These are phyloP conservation scores for Flaveria trinervia DNA, from an alignment of 129 eudicot genomes.

Conservation along the genomic window DNA sequence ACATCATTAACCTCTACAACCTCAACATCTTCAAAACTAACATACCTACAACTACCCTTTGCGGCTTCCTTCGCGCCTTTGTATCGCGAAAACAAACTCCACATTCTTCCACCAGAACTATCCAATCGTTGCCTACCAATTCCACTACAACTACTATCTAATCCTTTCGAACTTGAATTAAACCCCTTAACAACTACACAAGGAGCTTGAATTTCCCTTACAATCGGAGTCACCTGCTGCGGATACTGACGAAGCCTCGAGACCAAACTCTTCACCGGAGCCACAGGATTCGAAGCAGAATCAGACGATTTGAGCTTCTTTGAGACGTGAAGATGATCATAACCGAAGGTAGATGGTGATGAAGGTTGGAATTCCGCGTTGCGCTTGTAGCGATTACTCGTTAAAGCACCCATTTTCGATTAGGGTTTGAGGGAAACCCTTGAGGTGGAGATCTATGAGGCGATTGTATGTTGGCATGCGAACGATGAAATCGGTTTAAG, in stretches of 20 bases:
- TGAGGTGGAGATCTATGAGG: slow-evolving; percentile 1
- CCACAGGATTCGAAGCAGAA: neutral
- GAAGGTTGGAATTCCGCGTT: slow-evolving; percentile 14
- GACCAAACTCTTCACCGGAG: slow-evolving; percentile 3
- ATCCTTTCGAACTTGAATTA: neutral
- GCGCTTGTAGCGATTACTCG: slow-evolving; percentile 49
- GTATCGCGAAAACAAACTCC: neutral
- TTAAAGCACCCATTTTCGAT: slow-evolving; percentile 51
- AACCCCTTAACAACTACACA: slow-evolving; percentile 28
- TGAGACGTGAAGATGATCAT: slow-evolving; percentile 26
- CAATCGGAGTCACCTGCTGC: slow-evolving; percentile 24
- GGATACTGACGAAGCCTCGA: slow-evolving; percentile 47
- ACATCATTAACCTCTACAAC: slow-evolving; percentile 33
- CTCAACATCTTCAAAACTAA: slow-evolving; percentile 6
- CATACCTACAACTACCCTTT: slow-evolving; percentile 18
- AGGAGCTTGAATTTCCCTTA: slow-evolving; percentile 66
- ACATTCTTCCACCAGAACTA: slow-evolving; percentile 8
- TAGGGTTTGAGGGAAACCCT: slow-evolving; percentile 31
- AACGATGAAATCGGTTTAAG: neutral
- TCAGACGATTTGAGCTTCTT: slow-evolving; percentile 44
- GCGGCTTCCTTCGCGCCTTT: slow-evolving; percentile 12
- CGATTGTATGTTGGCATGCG: slow-evolving; percentile 27
- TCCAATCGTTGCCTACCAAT: neutral
- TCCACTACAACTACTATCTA: slow-evolving; percentile 3
- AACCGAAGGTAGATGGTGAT: slow-evolving; percentile 6